These are phyloP conservation scores for Myxozyma neotropica DNA, from an alignment of 805 yeast genomes.

Conservation along the genomic window DNA sequence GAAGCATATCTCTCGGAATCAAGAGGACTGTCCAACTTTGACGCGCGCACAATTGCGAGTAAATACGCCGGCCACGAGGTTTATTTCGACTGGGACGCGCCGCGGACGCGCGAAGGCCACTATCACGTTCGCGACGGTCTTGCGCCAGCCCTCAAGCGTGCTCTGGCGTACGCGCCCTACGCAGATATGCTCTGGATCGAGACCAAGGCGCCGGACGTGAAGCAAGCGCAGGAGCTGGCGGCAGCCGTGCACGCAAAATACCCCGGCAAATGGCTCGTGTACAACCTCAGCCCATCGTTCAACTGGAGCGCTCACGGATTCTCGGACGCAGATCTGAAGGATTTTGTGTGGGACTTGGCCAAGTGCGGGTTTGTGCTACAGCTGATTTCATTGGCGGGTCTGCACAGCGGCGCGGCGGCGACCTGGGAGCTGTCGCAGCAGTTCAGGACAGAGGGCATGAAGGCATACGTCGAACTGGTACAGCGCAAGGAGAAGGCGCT, in stretches of 20 bases:
- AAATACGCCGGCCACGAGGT: slow-evolving; percentile 42
- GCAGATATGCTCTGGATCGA: slow-evolving; percentile 66
- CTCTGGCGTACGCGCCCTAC: slow-evolving; percentile 58
- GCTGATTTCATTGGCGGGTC: slow-evolving; percentile 62
- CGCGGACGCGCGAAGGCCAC: slow-evolving; percentile 61
- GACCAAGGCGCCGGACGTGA: slow-evolving; percentile 59
- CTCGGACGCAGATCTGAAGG: slow-evolving; percentile 49
- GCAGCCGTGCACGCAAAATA: slow-evolving; percentile 49
- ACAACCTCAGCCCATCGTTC: slow-evolving; percentile 62
- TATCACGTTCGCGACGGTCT: slow-evolving; percentile 54
- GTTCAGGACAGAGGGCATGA: slow-evolving; percentile 59
- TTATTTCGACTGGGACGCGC: slow-evolving; percentile 61
- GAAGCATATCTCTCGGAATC: slow-evolving; percentile 38
- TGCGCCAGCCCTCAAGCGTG: slow-evolving; percentile 58
- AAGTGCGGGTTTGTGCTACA: slow-evolving; percentile 61
- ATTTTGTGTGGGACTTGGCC: slow-evolving; percentile 57
- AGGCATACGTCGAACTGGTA: slow-evolving; percentile 57
- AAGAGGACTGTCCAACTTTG: slow-evolving; percentile 39
- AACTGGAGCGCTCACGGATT: slow-evolving; percentile 64
- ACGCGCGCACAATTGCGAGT: slow-evolving; percentile 36
- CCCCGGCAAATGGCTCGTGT: slow-evolving; percentile 60
- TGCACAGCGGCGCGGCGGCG: slow-evolving; percentile 56
- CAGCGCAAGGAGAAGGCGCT: slow-evolving; percentile 52
- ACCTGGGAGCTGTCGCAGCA: slow-evolving; percentile 53
- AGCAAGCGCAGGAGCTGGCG: slow-evolving; percentile 55